Base-by-base conservation (phyloP, 345 rosid genomes). In the Raphanus sativus region DNA sequence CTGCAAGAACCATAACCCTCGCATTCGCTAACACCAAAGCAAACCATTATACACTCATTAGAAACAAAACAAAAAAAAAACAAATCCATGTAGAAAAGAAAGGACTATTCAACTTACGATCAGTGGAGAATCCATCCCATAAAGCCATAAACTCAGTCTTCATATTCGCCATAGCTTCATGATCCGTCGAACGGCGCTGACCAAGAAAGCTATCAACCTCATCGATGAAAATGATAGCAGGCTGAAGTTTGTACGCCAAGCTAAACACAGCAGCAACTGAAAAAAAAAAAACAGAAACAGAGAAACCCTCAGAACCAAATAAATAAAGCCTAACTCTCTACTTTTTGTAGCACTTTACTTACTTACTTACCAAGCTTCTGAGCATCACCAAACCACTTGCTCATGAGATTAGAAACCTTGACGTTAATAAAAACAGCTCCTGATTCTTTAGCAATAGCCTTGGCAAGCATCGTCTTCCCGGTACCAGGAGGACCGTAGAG, bases 1-100 rank as follows among this genome's bases (percentile, higher is more conserved):
- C 98, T 59, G 96, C 97, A 79, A 94, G 98, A 82, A 94, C 98
- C 98, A 92, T 92, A 62, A 94, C 98, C 74, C 88, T 85, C 33
- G 98, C 98, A 84, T 87, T 85, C 80, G 89, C 98, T 94, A 67
- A 67, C 67, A 79, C 34, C 8, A 36, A 72, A 32, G 71, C 70
- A 33, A 30, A 33, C 36, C 36, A 33, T 33, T 5, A 28, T 5
- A 28, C 29, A 3, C 3, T 28, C 29, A 8, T 36, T 36, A 36
- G 6, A 5, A 32, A 21, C 21, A 32, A 32, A 32, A 4, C 3
- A 2, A 32, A 21, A 32, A 32, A 32, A 4, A 32, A 4, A 32
- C 34, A 32, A 2, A 32, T 32, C 34, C 34, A 32, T 32, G 34
- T 32, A 40, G 21, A 21, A 21, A 21, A 21, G 21, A 21, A 21